Base-by-base conservation (phyloP, 1,284 basidiomycete genomes). In the Leccinum subrobustum region DNA sequence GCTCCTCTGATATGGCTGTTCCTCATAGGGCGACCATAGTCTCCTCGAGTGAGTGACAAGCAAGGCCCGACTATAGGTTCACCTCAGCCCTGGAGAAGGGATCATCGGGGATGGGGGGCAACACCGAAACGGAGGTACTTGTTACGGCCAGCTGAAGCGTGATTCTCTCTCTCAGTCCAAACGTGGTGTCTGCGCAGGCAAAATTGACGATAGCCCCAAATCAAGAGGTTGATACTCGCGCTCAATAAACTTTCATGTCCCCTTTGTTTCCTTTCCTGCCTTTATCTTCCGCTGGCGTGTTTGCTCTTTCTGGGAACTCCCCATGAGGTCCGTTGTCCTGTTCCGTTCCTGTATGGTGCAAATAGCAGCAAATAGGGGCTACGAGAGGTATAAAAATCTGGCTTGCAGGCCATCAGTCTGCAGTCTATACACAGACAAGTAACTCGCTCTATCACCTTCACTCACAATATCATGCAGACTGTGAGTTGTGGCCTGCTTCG, bases 401-500 rank as follows among this genome's bases (percentile, higher is more conserved):
- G 20, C 11, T 33, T 47, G 18, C 16, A 23, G 9, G 44, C n/a
- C 6, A 3, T 47, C 20, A 47, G 44, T 47, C 12, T 14, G 20
- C 18, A 18, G 20, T 47, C 44, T 20, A 47, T 23, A 11, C n/a
- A 12, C 44, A 20, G 9, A 20, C 20, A 23, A 47, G 44, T 20
- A 47, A 23, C n/a, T 47, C 16, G 16, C 8, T 47, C 20, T 47
- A 47, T 47, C 44, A 47, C 23, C 37, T 42, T 53, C 47, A 29
- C 50, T n/a, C 50, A 8, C 25, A 1, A 23, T 20, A 60, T 50
- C 54, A 70, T 70, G 68, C 63, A 70, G 56, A 70, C 52, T 2
- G 67, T 68, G 52, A 67, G 66, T 42, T 23, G 9, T 18, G n/a
- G n/a, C 27, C 8, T 52, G 16, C 27, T 25, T n/a, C n/a, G 8